Evolutionary conservation across 78 protist genomes (phyloP).

Genomic region (Polysphondylium violaceum): DNA sequence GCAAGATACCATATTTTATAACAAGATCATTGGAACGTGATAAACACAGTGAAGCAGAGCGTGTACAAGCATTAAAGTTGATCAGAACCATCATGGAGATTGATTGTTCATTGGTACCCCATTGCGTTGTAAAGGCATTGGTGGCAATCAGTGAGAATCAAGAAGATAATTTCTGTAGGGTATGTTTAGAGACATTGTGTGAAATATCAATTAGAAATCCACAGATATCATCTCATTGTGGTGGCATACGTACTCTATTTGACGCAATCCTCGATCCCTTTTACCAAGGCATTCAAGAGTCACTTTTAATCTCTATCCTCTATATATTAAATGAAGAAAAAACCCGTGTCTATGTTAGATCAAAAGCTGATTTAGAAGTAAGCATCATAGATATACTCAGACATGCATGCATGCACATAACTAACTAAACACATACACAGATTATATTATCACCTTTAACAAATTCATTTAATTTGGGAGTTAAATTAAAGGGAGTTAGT

Average conservation of each 20-base stretch:
- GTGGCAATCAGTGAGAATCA: constrained; percentile 61
- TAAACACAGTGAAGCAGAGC: constrained; percentile 64
- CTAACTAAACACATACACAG: not conserved
- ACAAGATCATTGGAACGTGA: constrained; percentile 70
- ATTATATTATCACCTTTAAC: constrained; percentile 74
- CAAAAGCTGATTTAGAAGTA: constrained; percentile 64
- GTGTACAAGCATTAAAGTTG: constrained; percentile 68
- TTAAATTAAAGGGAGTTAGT: constrained; percentile 38
- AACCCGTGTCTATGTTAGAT: constrained; percentile 41
- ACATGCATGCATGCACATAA: not conserved
- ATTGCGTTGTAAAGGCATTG: constrained; percentile 52
- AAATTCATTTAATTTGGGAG: constrained; percentile 50
- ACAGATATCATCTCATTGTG: constrained; percentile 57
- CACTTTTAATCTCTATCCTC: constrained; percentile 47
- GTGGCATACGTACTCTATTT: constrained; percentile 61
- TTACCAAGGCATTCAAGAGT: constrained; percentile 80
- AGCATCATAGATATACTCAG: not conserved
- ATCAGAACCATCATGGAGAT: constrained; percentile 68
- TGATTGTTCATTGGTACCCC: constrained; percentile 64
- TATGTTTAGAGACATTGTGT: constrained; percentile 38
- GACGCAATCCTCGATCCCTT: constrained; percentile 68
- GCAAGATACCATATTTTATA: constrained; percentile 53
- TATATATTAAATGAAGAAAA: constrained; percentile 64
- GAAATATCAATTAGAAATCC: constrained; percentile 77
- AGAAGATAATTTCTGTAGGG: constrained; percentile 70